These are phyloP conservation scores for Rhizomucor pusillus DNA, from an alignment of 371 early-diverging fungal genomes.

Conservation along the genomic window DNA sequence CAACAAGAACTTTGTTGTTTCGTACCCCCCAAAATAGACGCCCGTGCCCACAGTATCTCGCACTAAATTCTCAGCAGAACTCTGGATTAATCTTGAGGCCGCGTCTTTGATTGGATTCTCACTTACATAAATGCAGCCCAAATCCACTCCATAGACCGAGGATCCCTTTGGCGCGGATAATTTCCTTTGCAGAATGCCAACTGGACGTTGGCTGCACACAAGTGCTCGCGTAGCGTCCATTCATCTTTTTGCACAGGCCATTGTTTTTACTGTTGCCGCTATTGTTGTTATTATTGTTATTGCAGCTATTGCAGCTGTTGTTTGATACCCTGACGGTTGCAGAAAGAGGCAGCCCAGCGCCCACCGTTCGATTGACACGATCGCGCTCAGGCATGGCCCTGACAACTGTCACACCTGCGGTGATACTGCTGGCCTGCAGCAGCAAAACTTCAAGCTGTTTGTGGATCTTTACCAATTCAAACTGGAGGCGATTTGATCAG, in stretches of 20 bases:
- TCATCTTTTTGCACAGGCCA: not conserved
- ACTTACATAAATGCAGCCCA: constrained; percentile 45
- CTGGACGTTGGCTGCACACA: constrained; percentile 37
- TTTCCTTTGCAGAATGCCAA: constrained; percentile 57
- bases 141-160: constrained; percentile 53
- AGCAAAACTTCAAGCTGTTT: constrained; percentile 67
- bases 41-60: constrained; percentile 76
- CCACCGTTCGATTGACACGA: constrained; percentile 24
- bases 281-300: constrained; percentile 3
- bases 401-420: constrained; percentile 42
- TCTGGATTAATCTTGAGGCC: not conserved
- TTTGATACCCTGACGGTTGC: too few species aligned
- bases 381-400: constrained; percentile 17
- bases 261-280: constrained; percentile 3
- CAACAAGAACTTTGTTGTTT: constrained; percentile 67
- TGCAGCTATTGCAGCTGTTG: constrained; percentile 7
- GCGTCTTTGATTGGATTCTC: not conserved
- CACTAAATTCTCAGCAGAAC: constrained; percentile 14
- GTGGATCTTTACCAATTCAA: constrained; percentile 82
- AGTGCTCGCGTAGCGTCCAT: not conserved
- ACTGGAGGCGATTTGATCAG: constrained; percentile 5
- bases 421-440: constrained; percentile 55
- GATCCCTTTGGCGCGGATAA: constrained; percentile 49
- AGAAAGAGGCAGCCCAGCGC: constrained; percentile 31
- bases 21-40: constrained; percentile 80